Conservation (phyloP, 495 filamentous ascomycete species). For the Viridothelium virens region DNA sequence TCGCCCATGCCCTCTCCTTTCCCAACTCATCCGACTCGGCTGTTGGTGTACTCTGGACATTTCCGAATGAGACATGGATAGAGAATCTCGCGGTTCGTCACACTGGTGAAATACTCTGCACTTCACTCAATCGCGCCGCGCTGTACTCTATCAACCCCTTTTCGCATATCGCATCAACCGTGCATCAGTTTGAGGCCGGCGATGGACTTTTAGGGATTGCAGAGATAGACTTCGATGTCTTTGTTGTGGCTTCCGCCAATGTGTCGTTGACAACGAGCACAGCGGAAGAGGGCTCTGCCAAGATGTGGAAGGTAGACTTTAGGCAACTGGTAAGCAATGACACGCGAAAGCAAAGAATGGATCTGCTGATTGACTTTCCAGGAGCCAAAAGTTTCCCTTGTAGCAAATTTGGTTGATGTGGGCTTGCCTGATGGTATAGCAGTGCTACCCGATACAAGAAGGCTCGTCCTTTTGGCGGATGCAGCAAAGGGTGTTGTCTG, state of each 20-base stretch:
- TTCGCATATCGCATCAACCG: slow-evolving; percentile 7
- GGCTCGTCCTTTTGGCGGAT: slow-evolving; percentile 34
- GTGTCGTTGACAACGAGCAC: neutral
- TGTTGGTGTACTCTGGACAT: slow-evolving; percentile 13
- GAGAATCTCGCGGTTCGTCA: slow-evolving; percentile 19
- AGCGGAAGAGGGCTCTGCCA: slow-evolving; percentile 11
- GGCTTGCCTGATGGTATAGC: slow-evolving; percentile 36
- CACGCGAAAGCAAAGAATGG: neutral
- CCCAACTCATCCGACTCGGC: slow-evolving; percentile 8
- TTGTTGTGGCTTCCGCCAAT: slow-evolving; percentile 11
- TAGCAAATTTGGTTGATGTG: slow-evolving; percentile 13
- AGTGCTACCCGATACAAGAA: slow-evolving; percentile 22
- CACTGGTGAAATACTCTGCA: slow-evolving; percentile 16
- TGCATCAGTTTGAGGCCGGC: slow-evolving; percentile 13
- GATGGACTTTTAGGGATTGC: slow-evolving; percentile 15
- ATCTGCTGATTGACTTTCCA: neutral
- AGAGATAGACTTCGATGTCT: slow-evolving; percentile 17
- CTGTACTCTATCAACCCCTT: slow-evolving; percentile 17
- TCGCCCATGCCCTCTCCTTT: neutral
- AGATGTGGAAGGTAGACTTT: slow-evolving; percentile 17
- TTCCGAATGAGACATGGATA: slow-evolving; percentile 17
- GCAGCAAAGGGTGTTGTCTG: slow-evolving; percentile 39
- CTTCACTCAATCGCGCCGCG: slow-evolving; percentile 15
- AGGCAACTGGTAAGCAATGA: neutral
- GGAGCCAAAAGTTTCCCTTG: slow-evolving; percentile 8